A percentile compares a stretch with the other conserved stretches of the same genome.
These are phyloP conservation scores for Aureobasidium namibiae DNA, from an alignment of 2,329 filamentous ascomycete species.

Conservation along the genomic window DNA sequence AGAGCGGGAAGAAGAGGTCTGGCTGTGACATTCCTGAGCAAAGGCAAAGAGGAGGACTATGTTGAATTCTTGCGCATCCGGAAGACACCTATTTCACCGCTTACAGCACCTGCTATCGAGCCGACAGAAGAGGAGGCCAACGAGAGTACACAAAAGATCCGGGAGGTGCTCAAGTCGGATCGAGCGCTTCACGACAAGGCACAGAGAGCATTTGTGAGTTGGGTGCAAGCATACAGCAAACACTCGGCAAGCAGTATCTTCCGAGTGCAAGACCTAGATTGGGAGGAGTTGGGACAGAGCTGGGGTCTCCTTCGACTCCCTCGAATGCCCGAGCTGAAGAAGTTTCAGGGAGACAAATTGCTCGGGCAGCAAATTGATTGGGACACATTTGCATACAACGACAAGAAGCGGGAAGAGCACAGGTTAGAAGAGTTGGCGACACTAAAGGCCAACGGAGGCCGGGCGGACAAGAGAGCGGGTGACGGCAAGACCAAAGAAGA, in stretches of 20 bases:
- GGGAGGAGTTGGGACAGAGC: constrained; percentile 68
- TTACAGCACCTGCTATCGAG: constrained; percentile 47
- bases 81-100: constrained; percentile 68
- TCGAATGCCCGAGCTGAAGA: constrained; percentile 76
- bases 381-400: constrained; percentile 35
- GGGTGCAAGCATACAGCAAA: constrained; percentile 84
- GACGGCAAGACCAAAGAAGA: constrained; percentile 25
- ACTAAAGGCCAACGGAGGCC: constrained; percentile 15
- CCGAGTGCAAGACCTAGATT: constrained; percentile 70
- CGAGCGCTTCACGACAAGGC: constrained; percentile 75
- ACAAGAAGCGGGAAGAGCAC: constrained; percentile 36
- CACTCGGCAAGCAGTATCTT: constrained; percentile 92
- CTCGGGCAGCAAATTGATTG: constrained; percentile 32
- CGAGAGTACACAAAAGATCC: constrained; percentile 51
- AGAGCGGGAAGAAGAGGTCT: constrained; percentile 63
- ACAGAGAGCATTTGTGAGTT: constrained; percentile 86
- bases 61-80: constrained; percentile 77
- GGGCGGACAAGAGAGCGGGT: constrained; percentile 21
- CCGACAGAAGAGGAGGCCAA: constrained; percentile 49
- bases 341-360: constrained; percentile 34
- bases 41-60: constrained; percentile 83
- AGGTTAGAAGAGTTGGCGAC: constrained; percentile 30
- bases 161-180: constrained; percentile 51
- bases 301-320: constrained; percentile 85
- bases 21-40: constrained; percentile 76